Evolutionary conservation across 805 yeast species (phyloP).

Genomic region (Suhomyces vadensis): DNA sequence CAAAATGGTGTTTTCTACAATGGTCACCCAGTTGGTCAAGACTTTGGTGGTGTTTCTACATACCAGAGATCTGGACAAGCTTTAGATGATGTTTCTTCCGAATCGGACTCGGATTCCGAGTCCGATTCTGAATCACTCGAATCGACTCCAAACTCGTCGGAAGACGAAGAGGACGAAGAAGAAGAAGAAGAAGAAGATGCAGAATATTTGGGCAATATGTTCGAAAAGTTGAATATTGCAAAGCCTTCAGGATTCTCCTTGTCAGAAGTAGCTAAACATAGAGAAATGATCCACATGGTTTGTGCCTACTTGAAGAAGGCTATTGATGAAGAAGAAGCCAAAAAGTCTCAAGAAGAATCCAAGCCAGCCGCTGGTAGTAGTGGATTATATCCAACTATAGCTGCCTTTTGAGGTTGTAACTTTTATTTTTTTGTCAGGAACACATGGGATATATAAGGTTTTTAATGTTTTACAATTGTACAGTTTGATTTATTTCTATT

Average conservation of each 20-base stretch:
- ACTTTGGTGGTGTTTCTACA: slow-evolving; percentile 29
- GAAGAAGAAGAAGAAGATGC: slow-evolving; percentile 16
- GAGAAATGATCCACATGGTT: slow-evolving; percentile 36
- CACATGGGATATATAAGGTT: background rate
- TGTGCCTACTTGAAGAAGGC: slow-evolving; percentile 29
- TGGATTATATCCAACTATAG: slow-evolving; percentile 41
- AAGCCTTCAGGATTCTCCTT: slow-evolving; percentile 19
- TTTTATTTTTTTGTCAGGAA: background rate
- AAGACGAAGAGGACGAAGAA: slow-evolving; percentile 9
- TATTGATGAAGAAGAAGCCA: slow-evolving; percentile 13
- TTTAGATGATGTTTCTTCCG: slow-evolving; percentile 8
- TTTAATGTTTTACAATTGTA: background rate
- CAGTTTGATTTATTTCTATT: background rate
- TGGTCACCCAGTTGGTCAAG: slow-evolving; percentile 10
- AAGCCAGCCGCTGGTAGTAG: slow-evolving; percentile 11
- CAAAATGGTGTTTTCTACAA: slow-evolving; percentile 3
- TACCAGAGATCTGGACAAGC: slow-evolving; percentile 36
- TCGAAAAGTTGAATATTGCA: slow-evolving; percentile 16
- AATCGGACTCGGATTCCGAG: slow-evolving; percentile 2
- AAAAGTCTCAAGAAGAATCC: slow-evolving; percentile 7
- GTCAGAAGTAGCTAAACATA: slow-evolving; percentile 36
- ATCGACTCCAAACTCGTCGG: background rate
- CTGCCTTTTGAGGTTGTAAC: slow-evolving; percentile 34
- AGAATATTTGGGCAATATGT: slow-evolving; percentile 14
- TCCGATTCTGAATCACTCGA: slow-evolving; percentile 12